Evolutionary conservation across 2,329 filamentous ascomycete species (phyloP).

Genomic region (Biscogniauxia sp.): DNA sequence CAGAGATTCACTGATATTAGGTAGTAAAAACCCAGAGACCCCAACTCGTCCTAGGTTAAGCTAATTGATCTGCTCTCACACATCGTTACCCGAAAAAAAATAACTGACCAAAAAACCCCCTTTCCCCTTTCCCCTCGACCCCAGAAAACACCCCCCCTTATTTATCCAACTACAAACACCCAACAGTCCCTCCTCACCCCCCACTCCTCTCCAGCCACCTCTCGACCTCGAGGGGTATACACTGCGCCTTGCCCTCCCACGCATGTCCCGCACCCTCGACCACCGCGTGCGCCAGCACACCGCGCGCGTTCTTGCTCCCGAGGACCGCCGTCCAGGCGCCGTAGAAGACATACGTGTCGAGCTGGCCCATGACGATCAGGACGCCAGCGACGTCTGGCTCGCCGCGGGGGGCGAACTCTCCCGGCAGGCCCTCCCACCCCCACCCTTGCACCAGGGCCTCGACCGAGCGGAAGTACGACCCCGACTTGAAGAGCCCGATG

Average conservation of each 20-base stretch:
- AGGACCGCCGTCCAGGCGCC: conserved; percentile 12
- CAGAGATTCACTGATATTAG: too few species aligned
- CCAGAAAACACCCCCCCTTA: too few species aligned
- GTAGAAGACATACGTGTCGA: conserved; percentile 10
- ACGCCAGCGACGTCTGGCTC: conserved; percentile 18
- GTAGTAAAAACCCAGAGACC: too few species aligned
- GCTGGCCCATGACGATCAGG: conserved; percentile 13
- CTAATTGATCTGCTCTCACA: too few species aligned
- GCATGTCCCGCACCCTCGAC: conserved; percentile 14
- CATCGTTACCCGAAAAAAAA: too few species aligned
- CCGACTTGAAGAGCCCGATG: conserved; percentile 13
- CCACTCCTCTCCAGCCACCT: conserved; percentile 14
- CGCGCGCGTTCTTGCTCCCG: conserved; percentile 12
- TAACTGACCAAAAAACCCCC: too few species aligned
- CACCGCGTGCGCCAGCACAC: conserved; percentile 9
- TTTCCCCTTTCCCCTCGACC: too few species aligned
- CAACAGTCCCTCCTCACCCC: neutral
- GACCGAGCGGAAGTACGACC: conserved; percentile 17
- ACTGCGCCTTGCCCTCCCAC: conserved; percentile 13
- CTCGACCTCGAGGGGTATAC: conserved; percentile 19
- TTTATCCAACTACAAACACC: too few species aligned
- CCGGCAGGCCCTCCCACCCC: conserved; percentile 17
- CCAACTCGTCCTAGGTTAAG: too few species aligned
- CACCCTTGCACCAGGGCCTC: conserved; percentile 17
- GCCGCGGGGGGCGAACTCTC: conserved; percentile 14